Base-by-base conservation (phyloP, 768 basidiomycete species). In the Dacryopinax primogenitus region DNA sequence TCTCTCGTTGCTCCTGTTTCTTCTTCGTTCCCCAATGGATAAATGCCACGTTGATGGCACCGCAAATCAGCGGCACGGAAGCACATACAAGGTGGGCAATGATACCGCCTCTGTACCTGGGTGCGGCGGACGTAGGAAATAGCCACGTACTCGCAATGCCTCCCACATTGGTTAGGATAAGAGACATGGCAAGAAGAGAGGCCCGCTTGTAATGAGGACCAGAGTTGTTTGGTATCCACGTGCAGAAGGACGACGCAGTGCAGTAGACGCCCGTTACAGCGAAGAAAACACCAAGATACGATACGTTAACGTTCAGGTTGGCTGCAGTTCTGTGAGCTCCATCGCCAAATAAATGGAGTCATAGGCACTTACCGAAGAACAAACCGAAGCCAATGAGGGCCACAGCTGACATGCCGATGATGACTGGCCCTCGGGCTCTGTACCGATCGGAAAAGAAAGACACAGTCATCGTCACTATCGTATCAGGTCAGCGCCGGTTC, bases 271-370 rank as follows among this genome's bases (percentile, higher is more conserved):
- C 83, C 0, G 80, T 70, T 23, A 84, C 76, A 3, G 78, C 78
- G 62, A 86, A 74, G 76, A 84, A 86, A 1, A 86, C 75, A 15
- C 80, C 80, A 15, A 74, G 82, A 66, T 86, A 86, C 34, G 81
- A 69, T 7, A 73, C 69, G 47, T 77, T 74, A 4, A 75, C 73
- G 51, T 62, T 62, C 2, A 69, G 64, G 58, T 37, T 62, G n/a
- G 34, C 28, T 33, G n/a, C 62, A 35, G 9, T 33, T 34, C 7
- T 16, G 18, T 62, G 33, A 36, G 36, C 12, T 23, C 88, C 73
- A 90, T 88, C 16, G 89, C 90, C 76, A 90, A 90, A 1, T 88
- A 88, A 72, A 90, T 90, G 13, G 32, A 51, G 37, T n/a, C n/a
- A n/a, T 28, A 21, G 28, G 35, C 18, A 41, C 66, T 26, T 67